Base-by-base conservation (phyloP, 2,329 filamentous ascomycete genomes). In the Talaromyces sp. region DNA sequence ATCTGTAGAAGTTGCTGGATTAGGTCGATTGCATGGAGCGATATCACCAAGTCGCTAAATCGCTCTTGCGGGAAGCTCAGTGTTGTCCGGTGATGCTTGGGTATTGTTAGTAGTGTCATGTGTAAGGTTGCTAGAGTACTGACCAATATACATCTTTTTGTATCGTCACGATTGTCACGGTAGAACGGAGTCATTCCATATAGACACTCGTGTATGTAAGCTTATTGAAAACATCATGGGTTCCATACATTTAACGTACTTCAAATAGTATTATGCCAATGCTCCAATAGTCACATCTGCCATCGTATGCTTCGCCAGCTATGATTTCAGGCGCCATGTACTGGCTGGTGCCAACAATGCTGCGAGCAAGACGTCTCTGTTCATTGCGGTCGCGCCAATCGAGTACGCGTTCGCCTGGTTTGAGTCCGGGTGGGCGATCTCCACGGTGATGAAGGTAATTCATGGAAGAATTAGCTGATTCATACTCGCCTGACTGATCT, bases 281-380 rank as follows among this genome's bases (percentile, higher is more conserved):
- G 76, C 93, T 97, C 93, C 91, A 98, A 92, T 85, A 98, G 76
- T 98, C 93, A 76, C 93, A 98, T 70, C 93, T 84, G 32, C 91
- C 93, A 76, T 98, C 95, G 73, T 98, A 98, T 42, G 83, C 78
- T 55, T 92, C 84, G 30, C 93, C 91, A 66, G 84, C 81, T 62
- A 97, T 88, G 19, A 98, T 91, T 78, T 98, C 95, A 1, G 93
- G 93, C 0, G 95, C 93, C 95, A 97, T 98, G 78, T 98, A 98
- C 72, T 97, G 93, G 72, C 92, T 96, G 2, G 95, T 98, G 2
- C 93, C 93, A 11, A 98, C 93, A 1, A 96, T 87, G 53, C 92
- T 96, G 67, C 88, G 85, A 1, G 93, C 93, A 36, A 91, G 83
- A 36, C 85, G 84, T 44, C 92, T 86, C 66, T 87, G 88, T 28